Conservation (phyloP, 805 yeast species). For the Candida hispaniensis region DNA sequence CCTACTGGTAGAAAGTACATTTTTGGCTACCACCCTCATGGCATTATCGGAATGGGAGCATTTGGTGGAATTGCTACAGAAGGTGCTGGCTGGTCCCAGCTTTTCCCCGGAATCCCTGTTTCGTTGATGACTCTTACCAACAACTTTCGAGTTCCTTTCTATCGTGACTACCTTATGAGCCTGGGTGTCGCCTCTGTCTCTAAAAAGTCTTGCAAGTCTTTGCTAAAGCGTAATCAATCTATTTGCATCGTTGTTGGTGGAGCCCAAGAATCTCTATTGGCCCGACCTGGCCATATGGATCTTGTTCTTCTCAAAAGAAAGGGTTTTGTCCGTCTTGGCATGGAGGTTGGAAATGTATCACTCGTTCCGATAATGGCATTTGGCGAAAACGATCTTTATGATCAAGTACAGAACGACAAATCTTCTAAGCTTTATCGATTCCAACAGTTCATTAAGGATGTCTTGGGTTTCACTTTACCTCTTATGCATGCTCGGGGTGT, state of each 20-base stretch:
- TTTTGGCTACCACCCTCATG: conserved; percentile 95
- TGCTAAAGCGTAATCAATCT: conserved; percentile 56
- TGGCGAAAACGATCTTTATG: conserved; percentile 71
- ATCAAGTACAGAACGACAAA: conserved; percentile 37
- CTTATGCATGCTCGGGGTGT: conserved; percentile 86
- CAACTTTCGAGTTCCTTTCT: conserved; percentile 79
- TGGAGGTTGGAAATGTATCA: conserved; percentile 63
- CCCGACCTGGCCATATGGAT: conserved; percentile 48
- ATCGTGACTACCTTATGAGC: conserved; percentile 72
- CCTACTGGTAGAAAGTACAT: conserved; percentile 44
- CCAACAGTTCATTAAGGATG: conserved; percentile 63
- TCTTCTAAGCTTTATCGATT: conserved; percentile 41
- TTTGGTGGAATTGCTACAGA: conserved; percentile 78
- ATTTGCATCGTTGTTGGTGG: conserved; percentile 93
- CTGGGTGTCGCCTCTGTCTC: conserved; percentile 82
- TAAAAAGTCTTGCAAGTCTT: conserved; percentile 53
- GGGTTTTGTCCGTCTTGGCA: conserved; percentile 82
- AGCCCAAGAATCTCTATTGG: conserved; percentile 76
- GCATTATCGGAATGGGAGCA: conserved; percentile 85
- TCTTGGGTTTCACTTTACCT: conserved; percentile 78
- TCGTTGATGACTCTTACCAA: conserved; percentile 71
- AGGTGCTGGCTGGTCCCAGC: conserved; percentile 54
- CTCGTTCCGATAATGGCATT: conserved; percentile 84
- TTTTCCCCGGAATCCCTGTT: conserved; percentile 76
- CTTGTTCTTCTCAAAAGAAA: conserved; percentile 66